These are phyloP conservation scores for Helianthus tuberosus DNA, from an alignment of 129 eudicot genomes.

Conservation along the genomic window DNA sequence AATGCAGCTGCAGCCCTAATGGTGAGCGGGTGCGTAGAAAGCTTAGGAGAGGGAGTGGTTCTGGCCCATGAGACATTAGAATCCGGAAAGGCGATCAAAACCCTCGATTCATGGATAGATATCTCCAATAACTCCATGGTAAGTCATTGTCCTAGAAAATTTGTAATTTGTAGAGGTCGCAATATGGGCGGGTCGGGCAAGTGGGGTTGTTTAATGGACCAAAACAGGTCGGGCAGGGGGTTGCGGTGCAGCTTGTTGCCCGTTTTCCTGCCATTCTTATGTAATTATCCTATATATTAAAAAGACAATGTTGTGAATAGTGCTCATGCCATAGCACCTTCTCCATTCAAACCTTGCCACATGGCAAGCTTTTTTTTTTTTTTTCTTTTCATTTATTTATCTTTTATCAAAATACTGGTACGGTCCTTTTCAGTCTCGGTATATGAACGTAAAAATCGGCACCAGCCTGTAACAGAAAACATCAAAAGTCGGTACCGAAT, in stretches of 20 bases:
- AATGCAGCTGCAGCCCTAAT: constrained; percentile 89
- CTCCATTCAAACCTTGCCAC: no score
- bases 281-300: no score
- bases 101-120: constrained; percentile 68
- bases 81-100: constrained; percentile 73
- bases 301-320: no score
- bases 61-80: constrained; percentile 70
- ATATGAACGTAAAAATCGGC: no score
- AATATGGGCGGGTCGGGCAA: not conserved
- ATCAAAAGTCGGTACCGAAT: no score
- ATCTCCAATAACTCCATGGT: constrained; percentile 53
- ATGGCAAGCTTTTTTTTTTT: no score
- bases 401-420: no score
- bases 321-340: no score
- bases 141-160: not conserved
- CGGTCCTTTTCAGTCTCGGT: no score
- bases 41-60: constrained; percentile 70
- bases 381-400: no score
- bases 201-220: not conserved
- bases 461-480: no score
- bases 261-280: no score
- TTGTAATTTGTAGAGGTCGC: not conserved
- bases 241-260: not conserved
- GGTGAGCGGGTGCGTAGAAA: constrained; percentile 67
- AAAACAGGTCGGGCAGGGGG: not conserved